Evolutionary conservation across 805 yeast species (phyloP).

Genomic region (Yarrowia sp.): DNA sequence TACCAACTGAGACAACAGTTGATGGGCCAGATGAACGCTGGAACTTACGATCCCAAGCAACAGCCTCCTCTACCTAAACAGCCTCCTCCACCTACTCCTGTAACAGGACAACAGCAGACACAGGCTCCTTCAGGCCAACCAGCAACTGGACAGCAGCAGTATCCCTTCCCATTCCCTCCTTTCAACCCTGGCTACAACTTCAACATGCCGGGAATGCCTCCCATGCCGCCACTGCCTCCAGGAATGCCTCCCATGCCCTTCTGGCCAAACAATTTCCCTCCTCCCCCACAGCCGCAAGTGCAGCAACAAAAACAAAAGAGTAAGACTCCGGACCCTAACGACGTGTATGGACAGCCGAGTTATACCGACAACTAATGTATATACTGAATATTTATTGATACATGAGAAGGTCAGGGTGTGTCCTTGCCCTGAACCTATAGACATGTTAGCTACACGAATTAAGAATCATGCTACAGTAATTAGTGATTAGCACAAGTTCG

Average conservation of each 20-base stretch:
- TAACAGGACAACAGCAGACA: background rate
- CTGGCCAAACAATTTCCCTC: constrained; percentile 4
- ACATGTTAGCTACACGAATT: too few relatives aligned
- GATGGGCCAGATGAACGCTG: constrained; percentile 1
- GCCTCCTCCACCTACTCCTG: constrained; percentile 15
- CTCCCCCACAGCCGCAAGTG: constrained; percentile 11
- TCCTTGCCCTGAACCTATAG: too few relatives aligned
- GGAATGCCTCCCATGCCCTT: constrained; percentile 23
- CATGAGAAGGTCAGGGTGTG: too few relatives aligned
- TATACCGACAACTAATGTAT: constrained; percentile 20
- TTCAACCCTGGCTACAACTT: constrained; percentile 7
- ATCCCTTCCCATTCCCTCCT: background rate
- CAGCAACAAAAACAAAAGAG: background rate
- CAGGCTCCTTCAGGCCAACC: background rate
- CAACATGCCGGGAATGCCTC: constrained; percentile 21
- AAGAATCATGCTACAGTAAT: too few relatives aligned
- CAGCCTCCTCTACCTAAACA: constrained; percentile 26
- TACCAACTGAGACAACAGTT: constrained; percentile 2
- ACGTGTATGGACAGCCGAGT: constrained; percentile 23
- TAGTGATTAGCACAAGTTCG: too few relatives aligned
- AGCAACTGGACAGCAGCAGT: background rate
- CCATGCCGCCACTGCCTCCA: background rate
- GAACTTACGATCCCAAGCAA: background rate
- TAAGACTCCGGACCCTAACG: constrained; percentile 14
- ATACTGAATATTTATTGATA: constrained; percentile 15